Base-by-base conservation (phyloP, 2,329 filamentous ascomycete species). In the Piedraia hortae region DNA sequence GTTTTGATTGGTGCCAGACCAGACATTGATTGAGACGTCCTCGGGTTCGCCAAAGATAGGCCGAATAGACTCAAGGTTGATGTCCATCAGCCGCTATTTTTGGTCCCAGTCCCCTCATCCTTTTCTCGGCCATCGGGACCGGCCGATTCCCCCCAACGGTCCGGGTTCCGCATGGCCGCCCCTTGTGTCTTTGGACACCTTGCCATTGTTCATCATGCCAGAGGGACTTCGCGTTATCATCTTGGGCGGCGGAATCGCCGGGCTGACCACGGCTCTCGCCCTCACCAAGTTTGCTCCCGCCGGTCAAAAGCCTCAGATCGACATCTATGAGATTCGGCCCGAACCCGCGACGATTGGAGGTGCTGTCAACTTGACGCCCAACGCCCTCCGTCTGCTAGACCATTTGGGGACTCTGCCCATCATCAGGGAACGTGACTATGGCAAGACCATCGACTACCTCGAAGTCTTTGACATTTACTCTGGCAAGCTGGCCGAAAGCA, bases 181-280 rank as follows among this genome's bases (percentile, higher is more conserved):
- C n/a, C n/a, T n/a, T n/a, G n/a, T n/a, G n/a, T n/a, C n/a, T n/a
- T n/a, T n/a, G n/a, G n/a, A n/a, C n/a, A n/a, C n/a, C n/a, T n/a
- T n/a, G n/a, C n/a, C n/a, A n/a, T n/a, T n/a, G n/a, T n/a, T n/a
- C n/a, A n/a, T n/a, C n/a, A n/a, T n/a, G n/a, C 24, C 29, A 16
- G 31, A 36, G 17, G 37, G 34, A 23, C 29, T 42, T 11, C 30
- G 49, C 25, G 44, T 54, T 27, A 47, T 56, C 30, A 49, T 60
- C 24, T 41, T 60, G 20, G 56, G 56, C 17, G 54, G 50, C 5
- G 55, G 56, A 12, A 52, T 57, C 12, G 47, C 54, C 10, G 56
- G 56, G 16, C 45, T 59, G 13, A 42, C 51, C 9, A 50, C 53
- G 19, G 54, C 57, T 10, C 41, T 58, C 19, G 43, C 53, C 7